Base-by-base conservation (phyloP, 495 filamentous ascomycete species). In the Xylaria intraflava region DNA sequence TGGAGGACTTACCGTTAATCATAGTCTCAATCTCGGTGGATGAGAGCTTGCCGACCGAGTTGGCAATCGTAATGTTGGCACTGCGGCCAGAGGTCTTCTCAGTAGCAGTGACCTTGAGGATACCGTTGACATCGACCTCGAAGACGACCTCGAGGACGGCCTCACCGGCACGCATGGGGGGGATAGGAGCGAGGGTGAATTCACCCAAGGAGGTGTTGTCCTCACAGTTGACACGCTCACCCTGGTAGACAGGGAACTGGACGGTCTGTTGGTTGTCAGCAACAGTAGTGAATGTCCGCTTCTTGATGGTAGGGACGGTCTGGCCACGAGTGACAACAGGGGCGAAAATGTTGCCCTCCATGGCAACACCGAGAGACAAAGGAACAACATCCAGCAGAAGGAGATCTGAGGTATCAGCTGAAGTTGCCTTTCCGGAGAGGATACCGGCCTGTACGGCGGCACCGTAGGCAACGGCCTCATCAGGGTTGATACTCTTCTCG, bases 311-410 rank as follows among this genome's bases (percentile, higher is more conserved):
- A 16, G 93, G 93, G 46, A 96, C 90, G 12, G 92, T 95, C 66
- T 88, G 81, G 40, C 92, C 93, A 69, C 94, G 92, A 43, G 83
- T 72, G 56, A 98, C 93, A 58, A 99, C 94, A 30, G 93, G 87
- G 49, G 94, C 93, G 68, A 99, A 97, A 74, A 99, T 97, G 79
- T 97, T 97, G 64, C 93, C 93, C 78, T 97, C 93, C 94, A 97
- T 99, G 64, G 94, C 94, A 65, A 99, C 94, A 87, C 94, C 93
- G 19, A 99, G 86, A 51, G 93, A 97, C 35, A 99, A 89, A 66
- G 93, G 94, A 62, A 92, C 85, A 61, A 98, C 94, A 71, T 98
- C 93, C 69, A 98, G 81, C 38, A 98, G 83, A 56, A 98, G 84
- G 71, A 98, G 88, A 74, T 96, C 93, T 65, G 87, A 86, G 64